Evolutionary conservation across 306 rosid genomes (phyloP), one percentile per base, ranked within the genome.

Genomic region (Rosa lucieae): DNA sequence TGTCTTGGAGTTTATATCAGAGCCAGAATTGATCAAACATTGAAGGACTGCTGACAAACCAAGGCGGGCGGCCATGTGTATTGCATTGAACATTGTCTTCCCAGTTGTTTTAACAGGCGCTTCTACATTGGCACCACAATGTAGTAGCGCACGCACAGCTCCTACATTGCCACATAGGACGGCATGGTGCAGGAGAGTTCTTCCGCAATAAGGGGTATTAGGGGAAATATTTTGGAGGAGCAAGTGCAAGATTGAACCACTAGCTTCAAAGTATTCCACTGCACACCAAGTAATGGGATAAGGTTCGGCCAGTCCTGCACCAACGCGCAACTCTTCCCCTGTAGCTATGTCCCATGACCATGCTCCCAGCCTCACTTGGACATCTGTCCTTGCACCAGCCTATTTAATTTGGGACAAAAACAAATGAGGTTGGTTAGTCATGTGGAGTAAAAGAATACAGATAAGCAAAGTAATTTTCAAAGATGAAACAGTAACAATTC

Each of bases 281-380:
- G 99, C 99, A 82, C 97, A 92, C 97, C 97, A 94, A 78, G 90
- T 73, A 65, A 92, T 80, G 48, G 82, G 86, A 83, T 91, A 94
- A 58, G 97, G 93, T 78, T 94, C 99, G 43, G 97, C 99, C 35
- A 92, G 86, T 53, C 99, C 97, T 40, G 99, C 99, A 80, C 99
- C 99, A 10, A 92, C 99, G 6, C 99, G 97, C 67, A 88, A 81
- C 81, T 94, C 99, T 83, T 94, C 97, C 52, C 95, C 99, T 0
- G 95, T 91, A 43, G 86, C 79, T 74, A 73, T 82, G 85, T 94
- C 99, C 97, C 99, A 94, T 43, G 92, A 89, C 99, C 99, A 94
- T 46, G 97, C 97, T 84, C 99, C 97, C 70, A 94, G 87, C 81
- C 83, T 87, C 55, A 91, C 95, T 68, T 75, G 73, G 5, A 72